A percentile compares a stretch with the other conserved stretches of the same genome.
Evolutionary conservation across 2,329 filamentous ascomycete genomes (phyloP).

Genomic region (Chlorencoelia australis): DNA sequence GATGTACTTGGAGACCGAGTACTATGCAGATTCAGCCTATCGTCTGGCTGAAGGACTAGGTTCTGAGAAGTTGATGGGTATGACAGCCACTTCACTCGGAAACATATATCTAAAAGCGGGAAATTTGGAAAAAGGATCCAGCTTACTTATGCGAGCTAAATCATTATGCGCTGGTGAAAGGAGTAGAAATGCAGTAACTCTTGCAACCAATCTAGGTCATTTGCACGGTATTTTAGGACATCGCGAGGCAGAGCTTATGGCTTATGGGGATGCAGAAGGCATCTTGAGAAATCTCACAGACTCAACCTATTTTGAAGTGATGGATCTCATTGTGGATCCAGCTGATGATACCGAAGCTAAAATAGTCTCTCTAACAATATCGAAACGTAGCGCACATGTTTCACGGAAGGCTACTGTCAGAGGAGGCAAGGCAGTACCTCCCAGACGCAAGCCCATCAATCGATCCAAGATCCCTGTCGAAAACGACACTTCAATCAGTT

Average conservation of each 20-base stretch:
- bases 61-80: constrained; percentile 35
- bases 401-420: constrained; percentile 14
- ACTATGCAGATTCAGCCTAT: constrained; percentile 76
- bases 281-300: constrained; percentile 33
- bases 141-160: constrained; percentile 44
- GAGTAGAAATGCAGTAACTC: constrained; percentile 35
- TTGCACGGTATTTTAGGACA: constrained; percentile 40
- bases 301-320: constrained; percentile 27
- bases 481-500: constrained; percentile 12
- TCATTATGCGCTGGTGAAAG: constrained; percentile 37
- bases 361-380: constrained; percentile 22
- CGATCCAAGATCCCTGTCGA: constrained; percentile 19
- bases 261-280: constrained; percentile 38
- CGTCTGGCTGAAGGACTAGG: constrained; percentile 48
- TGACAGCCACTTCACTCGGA: constrained; percentile 45
- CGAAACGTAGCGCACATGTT: constrained; percentile 24
- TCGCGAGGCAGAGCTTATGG: constrained; percentile 36
- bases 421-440: constrained; percentile 21
- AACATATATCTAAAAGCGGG: constrained; percentile 48
- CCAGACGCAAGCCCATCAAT: constrained; percentile 23
- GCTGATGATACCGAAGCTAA: constrained; percentile 14
- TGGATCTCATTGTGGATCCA: constrained; percentile 14
- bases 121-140: constrained; percentile 46
- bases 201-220: constrained; percentile 46
- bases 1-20: constrained; percentile 77